Evolutionary conservation across 306 rosid genomes (phyloP).

Genomic region (Cucurbita moschata): DNA sequence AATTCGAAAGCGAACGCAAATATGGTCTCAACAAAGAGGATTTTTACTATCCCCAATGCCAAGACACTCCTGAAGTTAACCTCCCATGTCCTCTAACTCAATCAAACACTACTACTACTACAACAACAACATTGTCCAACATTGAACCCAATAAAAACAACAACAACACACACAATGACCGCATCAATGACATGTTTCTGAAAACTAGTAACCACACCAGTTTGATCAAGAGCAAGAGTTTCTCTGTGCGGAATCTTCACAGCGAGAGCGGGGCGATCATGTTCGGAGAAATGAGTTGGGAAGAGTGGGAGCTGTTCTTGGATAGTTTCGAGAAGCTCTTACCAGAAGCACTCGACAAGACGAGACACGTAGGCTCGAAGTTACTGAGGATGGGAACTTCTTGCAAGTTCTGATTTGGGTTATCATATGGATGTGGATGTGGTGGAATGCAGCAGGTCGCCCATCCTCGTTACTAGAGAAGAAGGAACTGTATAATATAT

Average conservation of each 20-base stretch:
- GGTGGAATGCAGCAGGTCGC: constrained; percentile 4
- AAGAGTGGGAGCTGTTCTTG: constrained; percentile 56
- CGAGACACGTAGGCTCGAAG: constrained; percentile 26
- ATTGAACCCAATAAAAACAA: not conserved
- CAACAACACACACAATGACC: not conserved
- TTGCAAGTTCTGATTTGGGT: constrained; percentile 25
- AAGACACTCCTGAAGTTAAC: constrained; percentile 12
- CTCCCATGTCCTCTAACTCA: constrained; percentile 11
- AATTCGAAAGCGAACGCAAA: constrained; percentile 7
- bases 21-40: constrained; percentile 9
- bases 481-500: constrained; percentile 26
- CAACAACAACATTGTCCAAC: not conserved
- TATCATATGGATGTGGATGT: not conserved
- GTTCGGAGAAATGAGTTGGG: constrained; percentile 50
- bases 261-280: constrained; percentile 29
- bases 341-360: constrained; percentile 22
- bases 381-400: constrained; percentile 32
- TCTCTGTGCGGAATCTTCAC: constrained; percentile 13
- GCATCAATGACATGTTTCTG: not conserved
- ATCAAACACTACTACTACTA: constrained; percentile 1
- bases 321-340: constrained; percentile 41
- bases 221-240: constrained; percentile 21
- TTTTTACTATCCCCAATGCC: constrained; percentile 10
- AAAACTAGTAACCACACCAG: not conserved
- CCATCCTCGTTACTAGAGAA: not conserved